phyloP scores from a whole-genome alignment of 2,329 filamentous ascomycete species.

The Bipolaris bicolor region DNA sequence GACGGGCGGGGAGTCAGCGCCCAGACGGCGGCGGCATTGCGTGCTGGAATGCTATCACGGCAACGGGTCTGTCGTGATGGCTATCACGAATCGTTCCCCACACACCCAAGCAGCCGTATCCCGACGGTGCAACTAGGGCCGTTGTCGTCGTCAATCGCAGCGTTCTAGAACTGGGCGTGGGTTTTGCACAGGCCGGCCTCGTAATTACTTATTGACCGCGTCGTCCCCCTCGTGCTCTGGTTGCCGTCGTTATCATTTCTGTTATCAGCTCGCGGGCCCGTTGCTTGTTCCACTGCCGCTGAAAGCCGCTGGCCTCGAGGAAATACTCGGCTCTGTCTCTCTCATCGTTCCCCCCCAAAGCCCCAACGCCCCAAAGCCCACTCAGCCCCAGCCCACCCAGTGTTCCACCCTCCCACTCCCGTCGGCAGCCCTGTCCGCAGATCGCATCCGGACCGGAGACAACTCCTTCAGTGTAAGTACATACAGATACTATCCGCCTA shows the following conservation, averaged over 20 bases:
- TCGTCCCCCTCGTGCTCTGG: slow-evolving; percentile 16
- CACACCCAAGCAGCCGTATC: slow-evolving; percentile 29
- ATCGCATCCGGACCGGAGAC: slow-evolving; percentile 23
- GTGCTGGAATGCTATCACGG: slow-evolving; percentile 37
- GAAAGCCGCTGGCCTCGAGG: slow-evolving; percentile 37
- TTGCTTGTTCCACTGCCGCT: slow-evolving; percentile 30
- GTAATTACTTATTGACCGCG: slow-evolving; percentile 34
- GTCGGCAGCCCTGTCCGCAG: slow-evolving; percentile 16
- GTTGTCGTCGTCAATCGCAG: slow-evolving; percentile 29
- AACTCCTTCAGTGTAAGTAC: slow-evolving; percentile 32
- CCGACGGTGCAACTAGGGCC: slow-evolving; percentile 27
- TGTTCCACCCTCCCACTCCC: slow-evolving; percentile 24
- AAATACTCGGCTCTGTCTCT: slow-evolving; percentile 41
- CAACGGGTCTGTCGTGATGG: slow-evolving; percentile 36
- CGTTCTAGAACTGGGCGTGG: slow-evolving; percentile 34
- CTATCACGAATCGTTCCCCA: slow-evolving; percentile 39
- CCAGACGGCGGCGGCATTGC: slow-evolving; percentile 34
- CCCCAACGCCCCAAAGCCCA: background rate
- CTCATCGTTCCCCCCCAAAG: background rate
- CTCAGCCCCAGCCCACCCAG: slow-evolving; percentile 28
- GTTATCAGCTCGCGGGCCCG: slow-evolving; percentile 21
- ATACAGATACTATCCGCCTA: slow-evolving; percentile 10
- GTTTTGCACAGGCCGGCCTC: slow-evolving; percentile 18
- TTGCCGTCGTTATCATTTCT: background rate
- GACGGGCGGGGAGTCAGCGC: slow-evolving; percentile 27